Base-by-base conservation (phyloP, 225 moss, liverwort and hornwort genomes). In the Asterella californica region DNA sequence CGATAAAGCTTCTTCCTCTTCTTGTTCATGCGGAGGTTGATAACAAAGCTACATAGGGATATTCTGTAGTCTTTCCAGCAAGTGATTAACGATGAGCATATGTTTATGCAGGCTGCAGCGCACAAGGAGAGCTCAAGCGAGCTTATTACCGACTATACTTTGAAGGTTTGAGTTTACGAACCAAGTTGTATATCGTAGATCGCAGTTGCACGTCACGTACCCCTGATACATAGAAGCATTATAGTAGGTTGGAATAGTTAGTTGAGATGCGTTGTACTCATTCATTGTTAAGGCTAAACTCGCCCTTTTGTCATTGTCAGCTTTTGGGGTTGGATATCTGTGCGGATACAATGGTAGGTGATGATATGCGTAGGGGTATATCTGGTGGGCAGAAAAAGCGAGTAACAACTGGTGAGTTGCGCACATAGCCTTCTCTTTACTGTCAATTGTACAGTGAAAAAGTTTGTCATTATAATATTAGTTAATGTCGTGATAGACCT, bases 301-400 rank as follows among this genome's bases (percentile, higher is more conserved):
- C 70, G 21, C 25, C 46, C 4, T 53, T 77, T 14, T n/a, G n/a
- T 42, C 30, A 18, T 55, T 67, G 49, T 82, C 59, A 92, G 92
- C 83, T 92, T 63, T 66, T 92, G 84, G 92, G 90, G 4, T 82
- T 92, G 65, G 92, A 92, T 80, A 88, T 92, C 60, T 92, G 92
- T 73, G 89, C 90, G 54, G 92, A 92, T 80, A 84, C 67, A 42
- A 29, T 87, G 84, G 89, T 90, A 10, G 80, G 92, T 1, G 90
- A 92, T 64, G 88, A 86, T 81, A 92, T 92, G 90, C 89, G 90
- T 74, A 86, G 90, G 59, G 92, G 92, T 63, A 92, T 92, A 77
- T 92, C 92, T n/a, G 92, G 92, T 82, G 92, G 90, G 48, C 90
- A 92, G 82, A 92, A 89, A 83, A 92, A 92, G 76, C 87, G 92